These are phyloP conservation scores for Eucalyptus virginea DNA, from an alignment of 345 rosid genomes.

Conservation along the genomic window DNA sequence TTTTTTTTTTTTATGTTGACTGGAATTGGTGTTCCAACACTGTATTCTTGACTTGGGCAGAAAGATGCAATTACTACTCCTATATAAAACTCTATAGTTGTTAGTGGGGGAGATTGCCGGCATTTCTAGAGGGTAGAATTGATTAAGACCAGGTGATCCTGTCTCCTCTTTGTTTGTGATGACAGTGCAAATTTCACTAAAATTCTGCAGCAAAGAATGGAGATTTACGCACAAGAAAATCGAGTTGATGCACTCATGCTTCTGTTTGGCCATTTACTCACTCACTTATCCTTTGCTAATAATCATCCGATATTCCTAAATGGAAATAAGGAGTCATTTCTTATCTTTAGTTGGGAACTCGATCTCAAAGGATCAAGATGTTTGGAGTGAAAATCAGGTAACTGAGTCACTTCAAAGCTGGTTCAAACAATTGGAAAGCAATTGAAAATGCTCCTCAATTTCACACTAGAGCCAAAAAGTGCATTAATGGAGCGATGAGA, in stretches of 20 bases:
- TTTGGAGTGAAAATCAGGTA: rapidly evolving
- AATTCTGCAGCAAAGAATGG: too few species aligned
- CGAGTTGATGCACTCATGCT: rapidly evolving
- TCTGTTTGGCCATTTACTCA: not conserved
- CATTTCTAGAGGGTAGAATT: rapidly evolving
- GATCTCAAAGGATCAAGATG: not conserved
- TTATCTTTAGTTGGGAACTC: rapidly evolving
- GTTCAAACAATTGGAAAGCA: not conserved
- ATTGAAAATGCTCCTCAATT: not conserved
- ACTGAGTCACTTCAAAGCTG: not conserved
- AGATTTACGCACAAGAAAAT: too few species aligned
- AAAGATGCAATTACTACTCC: too few species aligned
- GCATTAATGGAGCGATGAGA: not conserved
- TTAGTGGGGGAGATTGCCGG: too few species aligned
- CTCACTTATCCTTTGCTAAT: not conserved
- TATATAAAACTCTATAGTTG: too few species aligned
- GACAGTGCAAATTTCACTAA: rapidly evolving
- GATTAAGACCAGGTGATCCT: too few species aligned
- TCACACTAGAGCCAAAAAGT: rapidly evolving
- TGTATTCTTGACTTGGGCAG: rapidly evolving
- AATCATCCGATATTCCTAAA: not conserved
- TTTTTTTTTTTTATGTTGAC: too few species aligned
- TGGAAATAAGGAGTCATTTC: not conserved
- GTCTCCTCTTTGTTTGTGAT: too few species aligned
- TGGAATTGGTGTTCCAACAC: too few species aligned